Evolutionary conservation across 441 rosid species (phyloP).

Genomic region (Populus hybrid): DNA sequence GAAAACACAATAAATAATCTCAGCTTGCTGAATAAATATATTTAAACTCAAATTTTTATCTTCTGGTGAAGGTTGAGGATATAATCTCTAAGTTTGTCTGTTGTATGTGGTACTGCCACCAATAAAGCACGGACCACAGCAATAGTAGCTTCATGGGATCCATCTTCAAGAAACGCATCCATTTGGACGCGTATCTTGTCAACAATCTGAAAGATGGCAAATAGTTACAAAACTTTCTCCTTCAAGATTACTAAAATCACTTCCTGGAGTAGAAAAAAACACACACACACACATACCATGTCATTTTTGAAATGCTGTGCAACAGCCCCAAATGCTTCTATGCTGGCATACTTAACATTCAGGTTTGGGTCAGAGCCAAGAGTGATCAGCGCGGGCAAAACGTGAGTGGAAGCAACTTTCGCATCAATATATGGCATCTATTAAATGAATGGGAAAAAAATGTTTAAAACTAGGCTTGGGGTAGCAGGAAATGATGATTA

Average conservation of each 20-base stretch:
- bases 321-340: conserved; percentile 96
- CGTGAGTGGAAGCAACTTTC: conserved; percentile 75
- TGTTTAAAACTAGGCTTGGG: conserved; percentile 8
- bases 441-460: conserved; percentile 16
- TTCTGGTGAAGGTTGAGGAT: conserved; percentile 39
- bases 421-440: conserved; percentile 87
- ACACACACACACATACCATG: conserved; percentile 41
- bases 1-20: background rate
- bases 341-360: conserved; percentile 92
- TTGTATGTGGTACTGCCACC: conserved; percentile 91
- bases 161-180: conserved; percentile 99
- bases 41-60: background rate
- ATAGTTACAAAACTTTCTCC: background rate
- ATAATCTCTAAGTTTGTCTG: conserved; percentile 89
- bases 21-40: background rate
- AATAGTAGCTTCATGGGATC: conserved; percentile 91
- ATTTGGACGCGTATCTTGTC: conserved; percentile 98
- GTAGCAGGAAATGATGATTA: conserved; percentile 15
- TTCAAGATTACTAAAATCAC: conserved; percentile 8
- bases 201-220: conserved; percentile 63
- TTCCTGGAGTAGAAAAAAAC: background rate
- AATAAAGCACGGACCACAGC: conserved; percentile 87
- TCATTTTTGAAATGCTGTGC: conserved; percentile 95
- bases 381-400: conserved; percentile 89
- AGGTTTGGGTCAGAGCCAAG: conserved; percentile 97